Evolutionary conservation across 192 early-diverging fungal species (phyloP), one percentile per base, ranked within the genome.

Genomic region (Funneliformis mosseae): DNA sequence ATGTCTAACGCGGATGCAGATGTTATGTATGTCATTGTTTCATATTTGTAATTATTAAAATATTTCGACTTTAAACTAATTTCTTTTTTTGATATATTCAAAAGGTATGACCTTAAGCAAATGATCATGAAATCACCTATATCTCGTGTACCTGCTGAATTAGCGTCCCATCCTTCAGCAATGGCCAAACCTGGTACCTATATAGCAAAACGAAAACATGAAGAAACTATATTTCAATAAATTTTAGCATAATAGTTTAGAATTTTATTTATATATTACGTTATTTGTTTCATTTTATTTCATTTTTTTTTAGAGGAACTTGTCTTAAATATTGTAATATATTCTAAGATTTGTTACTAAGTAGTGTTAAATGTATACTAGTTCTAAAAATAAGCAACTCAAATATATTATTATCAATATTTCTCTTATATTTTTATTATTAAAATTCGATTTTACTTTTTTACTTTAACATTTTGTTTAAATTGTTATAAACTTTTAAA

Each of bases 101-200:
- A 55, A 42, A 83, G 68, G 85, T 89, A 88, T 81, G 94, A 96
- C 82, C 85, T 96, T 50, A 92, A 92, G 80, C 87, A 90, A 79
- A 90, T 93, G 89, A 74, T 95, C 8, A 78, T 84, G 55, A 96
- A 96, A 80, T 95, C 94, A 27, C 85, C 90, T 1, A 80, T 96
- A 9, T 94, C 94, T 8, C 90, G 87, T 5, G 88, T 93, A 38
- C 97, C 97, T 55, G 93, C 88, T 1, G 97, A 97, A 84, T 87
- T 99, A 27, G 91, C 93, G 5, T 90, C 85, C 67, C 96, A 98
- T 82, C 89, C 94, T 79, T 93, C 92, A 39, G 96, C 96, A 1
- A 95, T 95, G 88, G 91, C 91, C 12, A 94, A 94, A 76, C 89
- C 89, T 8, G 93, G 92, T 28, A 78, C 85, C 42, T 88, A 89